phyloP scores from a whole-genome alignment of 495 filamentous ascomycete species.

The Penicillium lividum region DNA sequence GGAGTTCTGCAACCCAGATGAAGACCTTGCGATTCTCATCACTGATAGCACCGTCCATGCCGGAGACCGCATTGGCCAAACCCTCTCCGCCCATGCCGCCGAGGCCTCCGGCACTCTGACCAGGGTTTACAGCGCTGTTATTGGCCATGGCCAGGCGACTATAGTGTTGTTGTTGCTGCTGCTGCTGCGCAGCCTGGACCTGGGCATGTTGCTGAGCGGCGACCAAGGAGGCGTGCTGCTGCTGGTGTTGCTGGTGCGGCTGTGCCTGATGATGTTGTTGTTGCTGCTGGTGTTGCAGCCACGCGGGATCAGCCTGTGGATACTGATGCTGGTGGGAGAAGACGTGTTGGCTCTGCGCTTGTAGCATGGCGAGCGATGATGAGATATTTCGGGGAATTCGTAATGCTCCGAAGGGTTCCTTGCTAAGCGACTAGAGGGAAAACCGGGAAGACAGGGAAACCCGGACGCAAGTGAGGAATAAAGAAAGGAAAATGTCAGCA shows the following conservation, averaged over 20 bases:
- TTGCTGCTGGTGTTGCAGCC: conserved; percentile 70
- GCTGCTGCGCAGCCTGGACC: conserved; percentile 63
- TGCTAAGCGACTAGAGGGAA: conserved; percentile 22
- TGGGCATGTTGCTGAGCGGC: conserved; percentile 59
- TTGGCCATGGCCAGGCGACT: conserved; percentile 69
- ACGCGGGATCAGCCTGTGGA: conserved; percentile 71
- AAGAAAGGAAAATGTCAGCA: conserved; percentile 26
- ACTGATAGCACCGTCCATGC: conserved; percentile 62
- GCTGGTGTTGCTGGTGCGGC: conserved; percentile 53
- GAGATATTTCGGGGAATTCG: conserved; percentile 32
- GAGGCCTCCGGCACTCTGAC: conserved; percentile 41
- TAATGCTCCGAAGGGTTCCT: conserved; percentile 37
- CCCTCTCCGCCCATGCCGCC: conserved; percentile 55
- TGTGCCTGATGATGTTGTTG: conserved; percentile 70
- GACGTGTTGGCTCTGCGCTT: conserved; percentile 59
- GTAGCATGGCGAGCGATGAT: conserved; percentile 48
- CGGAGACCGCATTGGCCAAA: conserved; percentile 45
- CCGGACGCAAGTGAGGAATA: conserved; percentile 9
- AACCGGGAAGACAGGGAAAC: not conserved
- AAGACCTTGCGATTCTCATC: conserved; percentile 93
- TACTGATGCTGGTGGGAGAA: conserved; percentile 83
- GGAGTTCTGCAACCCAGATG: conserved; percentile 87
- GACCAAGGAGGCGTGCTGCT: conserved; percentile 49
- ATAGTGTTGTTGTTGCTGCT: conserved; percentile 76
- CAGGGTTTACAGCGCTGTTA: conserved; percentile 43